Percentiles rank a stretch among this genome's conserved stretches.
Evolutionary conservation across 768 basidiomycete species (phyloP).

Genomic region (Calocybe indica): DNA sequence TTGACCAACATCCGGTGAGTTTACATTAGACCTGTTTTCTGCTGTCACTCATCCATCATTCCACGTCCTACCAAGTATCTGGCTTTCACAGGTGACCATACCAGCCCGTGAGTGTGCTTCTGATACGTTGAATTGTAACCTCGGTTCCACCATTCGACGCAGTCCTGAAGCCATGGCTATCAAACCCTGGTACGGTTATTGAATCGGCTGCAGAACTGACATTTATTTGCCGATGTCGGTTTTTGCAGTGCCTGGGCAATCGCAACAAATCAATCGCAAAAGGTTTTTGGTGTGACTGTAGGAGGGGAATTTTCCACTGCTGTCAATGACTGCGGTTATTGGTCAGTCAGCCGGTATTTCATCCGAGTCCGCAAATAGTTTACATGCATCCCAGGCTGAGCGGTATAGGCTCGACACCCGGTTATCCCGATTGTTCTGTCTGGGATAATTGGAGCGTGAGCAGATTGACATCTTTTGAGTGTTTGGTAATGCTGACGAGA

Average conservation of each 20-base stretch:
- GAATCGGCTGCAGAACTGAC: slow-evolving; percentile 1
- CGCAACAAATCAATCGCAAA: slow-evolving; percentile 23
- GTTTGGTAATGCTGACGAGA: background rate
- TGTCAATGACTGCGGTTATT: slow-evolving; percentile 71
- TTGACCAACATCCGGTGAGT: slow-evolving; percentile 55
- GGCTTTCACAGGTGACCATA: slow-evolving; percentile 35
- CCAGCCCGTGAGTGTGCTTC: slow-evolving; percentile 25
- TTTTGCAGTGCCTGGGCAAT: slow-evolving; percentile 35
- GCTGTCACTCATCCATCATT: too few species aligned
- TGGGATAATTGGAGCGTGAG: slow-evolving; percentile 44
- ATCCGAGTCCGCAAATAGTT: background rate
- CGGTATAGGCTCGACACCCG: slow-evolving; percentile 34
- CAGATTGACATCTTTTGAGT: background rate
- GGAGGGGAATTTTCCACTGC: slow-evolving; percentile 85
- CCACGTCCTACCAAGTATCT: slow-evolving; percentile 28
- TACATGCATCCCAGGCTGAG: slow-evolving; percentile 31
- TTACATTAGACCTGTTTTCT: too few species aligned
- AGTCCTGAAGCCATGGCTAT: slow-evolving; percentile 33
- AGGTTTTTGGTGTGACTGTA: slow-evolving; percentile 67
- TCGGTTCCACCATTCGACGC: slow-evolving; percentile 7
- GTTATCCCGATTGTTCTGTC: slow-evolving; percentile 27
- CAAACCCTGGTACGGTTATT: slow-evolving; percentile 36
- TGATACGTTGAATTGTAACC: background rate
- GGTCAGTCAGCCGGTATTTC: slow-evolving; percentile 21
- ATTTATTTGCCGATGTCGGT: slow-evolving; percentile 7